Conservation (phyloP, 1,284 basidiomycete species). For the Leccinum pallidistipes region DNA sequence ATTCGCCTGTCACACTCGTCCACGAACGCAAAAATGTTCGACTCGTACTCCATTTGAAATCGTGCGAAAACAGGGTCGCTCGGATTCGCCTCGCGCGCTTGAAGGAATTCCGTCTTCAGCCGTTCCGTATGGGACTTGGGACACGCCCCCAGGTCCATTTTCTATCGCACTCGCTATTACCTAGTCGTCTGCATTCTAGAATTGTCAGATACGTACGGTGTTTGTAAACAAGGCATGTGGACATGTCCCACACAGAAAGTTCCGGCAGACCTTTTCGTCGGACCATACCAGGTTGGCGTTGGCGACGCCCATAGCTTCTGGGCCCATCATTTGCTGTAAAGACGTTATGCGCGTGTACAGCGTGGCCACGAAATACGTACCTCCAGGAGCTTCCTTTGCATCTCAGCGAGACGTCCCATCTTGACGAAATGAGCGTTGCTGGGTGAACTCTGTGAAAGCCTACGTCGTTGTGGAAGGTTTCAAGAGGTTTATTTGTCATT, state of each 20-base stretch:
- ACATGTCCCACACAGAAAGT: constrained; percentile 97
- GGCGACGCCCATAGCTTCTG: constrained; percentile 94
- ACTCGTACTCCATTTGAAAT: constrained; percentile 94
- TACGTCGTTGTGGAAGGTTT: constrained; percentile 7
- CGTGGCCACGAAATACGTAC: constrained; percentile 40
- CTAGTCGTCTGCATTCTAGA: background rate
- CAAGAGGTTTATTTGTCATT: constrained; percentile 30
- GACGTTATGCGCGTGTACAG: constrained; percentile 4
- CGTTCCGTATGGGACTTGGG: constrained; percentile 96
- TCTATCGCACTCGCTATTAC: constrained; percentile 52
- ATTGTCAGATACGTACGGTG: constrained; percentile 65
- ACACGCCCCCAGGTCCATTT: constrained; percentile 99
- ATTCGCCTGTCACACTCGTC: constrained; percentile 98
- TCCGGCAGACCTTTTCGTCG: constrained; percentile 98
- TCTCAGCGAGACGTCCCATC: constrained; percentile 85
- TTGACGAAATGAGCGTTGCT: constrained; percentile 27
- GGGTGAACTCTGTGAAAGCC: background rate
- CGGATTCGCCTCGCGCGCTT: constrained; percentile 73
- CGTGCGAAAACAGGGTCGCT: constrained; percentile 77
- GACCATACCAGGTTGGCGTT: constrained; percentile 94
- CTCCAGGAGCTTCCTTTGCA: constrained; percentile 92
- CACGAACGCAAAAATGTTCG: constrained; percentile 93
- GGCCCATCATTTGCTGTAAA: constrained; percentile 97
- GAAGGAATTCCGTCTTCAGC: constrained; percentile 89
- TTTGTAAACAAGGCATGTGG: constrained; percentile 98